These are phyloP conservation scores for Mycena alexandri DNA, from an alignment of 768 basidiomycete species.

Conservation along the genomic window DNA sequence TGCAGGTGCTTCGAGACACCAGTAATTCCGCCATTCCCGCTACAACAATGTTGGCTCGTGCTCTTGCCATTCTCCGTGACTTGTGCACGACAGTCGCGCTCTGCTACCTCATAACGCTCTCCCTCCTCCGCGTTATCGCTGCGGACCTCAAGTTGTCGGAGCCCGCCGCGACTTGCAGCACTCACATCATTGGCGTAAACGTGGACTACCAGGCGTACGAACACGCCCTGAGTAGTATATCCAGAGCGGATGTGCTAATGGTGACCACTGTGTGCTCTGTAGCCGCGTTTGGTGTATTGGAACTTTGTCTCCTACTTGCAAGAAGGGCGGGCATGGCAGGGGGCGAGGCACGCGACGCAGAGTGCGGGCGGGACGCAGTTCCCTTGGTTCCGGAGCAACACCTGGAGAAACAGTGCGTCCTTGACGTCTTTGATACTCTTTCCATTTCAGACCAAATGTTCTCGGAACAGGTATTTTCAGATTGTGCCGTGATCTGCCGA, in stretches of 20 bases:
- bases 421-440: no score
- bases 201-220: neutral
- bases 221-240: neutral
- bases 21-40: neutral
- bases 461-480: no score
- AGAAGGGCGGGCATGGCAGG: neutral
- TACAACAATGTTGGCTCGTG: neutral
- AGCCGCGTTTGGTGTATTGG: conserved; percentile 12
- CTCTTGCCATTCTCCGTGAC: conserved; percentile 12
- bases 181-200: no score
- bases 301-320: conserved; percentile 14
- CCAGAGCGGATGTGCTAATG: conserved; percentile 14
- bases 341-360: neutral
- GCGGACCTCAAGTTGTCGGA: conserved; percentile 2
- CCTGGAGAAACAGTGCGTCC: conserved; percentile 18
- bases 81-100: conserved; percentile 20
- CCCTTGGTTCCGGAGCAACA: conserved; percentile 8
- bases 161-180: neutral
- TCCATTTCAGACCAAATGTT: no score
- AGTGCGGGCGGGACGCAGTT: neutral
- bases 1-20: no score
- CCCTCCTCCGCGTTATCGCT: conserved; percentile 23
- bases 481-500: no score
- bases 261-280: conserved; percentile 24
- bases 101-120: conserved; percentile 31